Base-by-base conservation (phyloP, 139 green algal genomes). In the Deuterostichococcus epilithicus region DNA sequence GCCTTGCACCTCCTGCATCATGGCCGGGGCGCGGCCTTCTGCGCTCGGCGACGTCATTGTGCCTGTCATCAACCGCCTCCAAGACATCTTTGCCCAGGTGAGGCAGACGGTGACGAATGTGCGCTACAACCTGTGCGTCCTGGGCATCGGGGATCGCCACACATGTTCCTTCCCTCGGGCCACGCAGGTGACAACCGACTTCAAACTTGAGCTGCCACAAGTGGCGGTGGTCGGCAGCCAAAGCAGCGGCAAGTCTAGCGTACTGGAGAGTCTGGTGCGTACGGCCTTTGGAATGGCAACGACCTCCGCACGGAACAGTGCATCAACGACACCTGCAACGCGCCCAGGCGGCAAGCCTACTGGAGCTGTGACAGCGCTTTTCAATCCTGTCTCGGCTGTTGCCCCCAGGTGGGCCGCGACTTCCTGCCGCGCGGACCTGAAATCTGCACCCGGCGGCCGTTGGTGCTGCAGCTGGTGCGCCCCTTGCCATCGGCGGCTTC, bases 181-280 rank as follows among this genome's bases (percentile, higher is more conserved):
- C 2, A 60, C 81, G 67, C 86, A 96, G 93, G 86, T 94, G 4
- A 90, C 85, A 0, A 74, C 92, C 1, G 91, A 97, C 71, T 83
- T 96, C 25, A 92, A 91, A 80, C 84, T 97, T 13, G 90, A 93
- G 37, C 81, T 98, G 26, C 95, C 94, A 0, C 91, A 97, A 81
- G 92, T 99, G 23, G 96, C 91, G 5, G 96, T 98, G 18, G 87
- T 99, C 26, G 96, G 96, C 18, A 95, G 88, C 68, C 96, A 99
- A 73, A 94, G 84, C 88, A 96, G 89, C 76, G 96, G 96, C 76
- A 99, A 99, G 77, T 94, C 83, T 36, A 93, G 83, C 74, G 96
- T 99, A 22, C 82, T 99, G 1, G 96, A 99, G 82, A 89, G 94
- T 13, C 72, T 99, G 78, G 96, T 97, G 82, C 82, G 85, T 15